Percentiles rank a stretch among this genome's conserved stretches.
Conservation (phyloP, 805 yeast genomes). For the Wickerhamomyces strasburgensis region DNA sequence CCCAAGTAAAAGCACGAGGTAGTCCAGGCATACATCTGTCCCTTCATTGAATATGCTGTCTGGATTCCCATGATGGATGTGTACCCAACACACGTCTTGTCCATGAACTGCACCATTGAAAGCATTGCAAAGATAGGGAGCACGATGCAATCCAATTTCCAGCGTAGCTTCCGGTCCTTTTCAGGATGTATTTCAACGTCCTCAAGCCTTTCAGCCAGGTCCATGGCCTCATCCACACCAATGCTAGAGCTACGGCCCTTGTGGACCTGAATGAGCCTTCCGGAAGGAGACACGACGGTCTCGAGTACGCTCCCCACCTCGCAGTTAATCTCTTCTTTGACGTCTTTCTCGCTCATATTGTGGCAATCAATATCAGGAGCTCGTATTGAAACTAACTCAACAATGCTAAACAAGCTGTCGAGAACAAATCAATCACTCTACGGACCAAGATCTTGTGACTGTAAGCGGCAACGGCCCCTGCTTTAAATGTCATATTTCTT, state of each 20-base stretch:
- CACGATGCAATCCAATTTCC: conserved; percentile 35
- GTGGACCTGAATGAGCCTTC: conserved; percentile 7
- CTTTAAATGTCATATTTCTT: too few species aligned
- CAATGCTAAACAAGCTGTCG: too few species aligned
- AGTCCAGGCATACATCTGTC: conserved; percentile 38
- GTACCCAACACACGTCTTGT: conserved; percentile 35
- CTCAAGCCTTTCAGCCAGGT: conserved; percentile 11
- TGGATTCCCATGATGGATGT: conserved; percentile 42
- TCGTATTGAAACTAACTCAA: too few species aligned
- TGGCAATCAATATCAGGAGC: too few species aligned
- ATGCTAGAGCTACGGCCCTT: conserved; percentile 1
- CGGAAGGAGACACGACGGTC: conserved; percentile 11
- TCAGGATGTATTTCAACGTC: conserved; percentile 17
- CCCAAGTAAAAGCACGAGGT: conserved; percentile 52
- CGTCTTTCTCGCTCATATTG: too few species aligned
- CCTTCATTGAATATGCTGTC: conserved; percentile 36
- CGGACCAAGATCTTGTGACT: too few species aligned
- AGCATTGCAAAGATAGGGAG: conserved; percentile 29
- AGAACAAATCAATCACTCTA: too few species aligned
- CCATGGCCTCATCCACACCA: conserved; percentile 22
- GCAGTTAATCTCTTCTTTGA: too few species aligned
- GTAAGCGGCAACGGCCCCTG: too few species aligned
- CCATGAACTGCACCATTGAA: conserved; percentile 37
- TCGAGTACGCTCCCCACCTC: too few species aligned
- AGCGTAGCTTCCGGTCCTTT: conserved; percentile 28